Evolutionary conservation across 306 rosid species (phyloP), one percentile per base, ranked within the genome.

Genomic region (Prunus mira): DNA sequence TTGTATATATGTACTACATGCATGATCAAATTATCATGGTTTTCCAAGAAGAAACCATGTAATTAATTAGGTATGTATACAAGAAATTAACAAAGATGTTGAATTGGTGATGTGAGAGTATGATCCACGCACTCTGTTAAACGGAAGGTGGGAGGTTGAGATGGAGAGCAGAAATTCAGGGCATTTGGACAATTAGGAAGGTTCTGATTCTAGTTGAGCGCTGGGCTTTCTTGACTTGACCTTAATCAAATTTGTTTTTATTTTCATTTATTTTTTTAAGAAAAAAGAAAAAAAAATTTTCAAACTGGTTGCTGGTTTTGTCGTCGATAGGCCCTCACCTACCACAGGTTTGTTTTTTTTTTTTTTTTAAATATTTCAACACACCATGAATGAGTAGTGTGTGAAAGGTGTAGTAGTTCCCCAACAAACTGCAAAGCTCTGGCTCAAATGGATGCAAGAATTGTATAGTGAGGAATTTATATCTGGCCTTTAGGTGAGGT

Each of bases 191-290:
- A 78, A 60, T 28, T 18, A 38, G 56, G 74, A 76, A 69, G 72
- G 24, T 72, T 80, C 82, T 32, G 22, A 54, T 65, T 58, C 22
- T 69, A 25, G 80, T 80, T 69, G 76, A 80, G 71, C 76, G 86
- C 83, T 69, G 81, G 62, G 52, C 76, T 76, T 87, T 87, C 76
- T 87, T 85, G 89, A 85, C 86, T 71, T 10, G 30, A 43, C 65
- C 46, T 64, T 72, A 30, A 45, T 72, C 61, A 63, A 18, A 24
- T 43, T 66, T 54, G 15, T 6, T 45, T 24, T 24, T 22, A 3
- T 19, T 22, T 56, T 14, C 43, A 38, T 25, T 22, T 20, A 5
- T 14, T 61, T 30, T 18, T 2, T 5, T 2, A 11, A 3, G 22
- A 28, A 15, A 32, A 66, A n/a, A 4, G 20, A 11, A 13, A 13